Evolutionary conservation across 2,329 filamentous ascomycete species (phyloP).

Genomic region (Cladosporium cucumerinum): DNA sequence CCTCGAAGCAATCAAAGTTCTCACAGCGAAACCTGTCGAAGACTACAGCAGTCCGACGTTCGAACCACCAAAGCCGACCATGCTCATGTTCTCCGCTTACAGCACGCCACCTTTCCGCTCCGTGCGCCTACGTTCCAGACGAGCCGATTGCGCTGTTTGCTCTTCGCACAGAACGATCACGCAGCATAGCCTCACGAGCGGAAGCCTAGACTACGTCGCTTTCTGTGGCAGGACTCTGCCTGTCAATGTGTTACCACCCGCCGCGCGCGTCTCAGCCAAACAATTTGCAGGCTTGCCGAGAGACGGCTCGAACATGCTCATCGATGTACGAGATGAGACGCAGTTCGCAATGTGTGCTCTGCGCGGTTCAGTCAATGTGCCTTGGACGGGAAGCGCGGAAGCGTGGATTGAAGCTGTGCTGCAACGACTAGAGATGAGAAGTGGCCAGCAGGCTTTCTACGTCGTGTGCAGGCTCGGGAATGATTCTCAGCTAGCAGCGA

Average conservation of each 20-base stretch:
- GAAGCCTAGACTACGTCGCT: conserved; percentile 74
- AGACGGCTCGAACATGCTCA: conserved; percentile 46
- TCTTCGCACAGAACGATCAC: conserved; percentile 62
- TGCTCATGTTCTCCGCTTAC: conserved; percentile 57
- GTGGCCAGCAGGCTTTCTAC: conserved; percentile 20
- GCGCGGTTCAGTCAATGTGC: conserved; percentile 71
- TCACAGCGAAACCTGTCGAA: conserved; percentile 54
- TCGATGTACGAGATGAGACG: conserved; percentile 82
- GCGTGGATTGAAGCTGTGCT: conserved; percentile 21
- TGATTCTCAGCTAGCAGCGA: conserved; percentile 70
- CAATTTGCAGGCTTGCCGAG: conserved; percentile 51
- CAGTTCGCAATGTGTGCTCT: conserved; percentile 80
- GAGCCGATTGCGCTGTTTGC: conserved; percentile 73
- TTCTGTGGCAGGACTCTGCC: conserved; percentile 70
- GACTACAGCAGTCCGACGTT: conserved; percentile 12
- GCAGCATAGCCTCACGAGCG: conserved; percentile 57
- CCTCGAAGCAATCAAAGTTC: conserved; percentile 74
- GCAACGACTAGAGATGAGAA: not conserved
- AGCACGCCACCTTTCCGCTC: conserved; percentile 62
- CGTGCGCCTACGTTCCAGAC: conserved; percentile 67
- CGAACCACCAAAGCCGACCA: conserved; percentile 34
- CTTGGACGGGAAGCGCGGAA: conserved; percentile 56
- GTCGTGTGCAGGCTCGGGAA: conserved; percentile 75
- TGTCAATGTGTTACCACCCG: conserved; percentile 54
- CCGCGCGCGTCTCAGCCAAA: conserved; percentile 65